phyloP scores from a whole-genome alignment of 805 yeast genomes.

The Nakazawaea peltata region DNA sequence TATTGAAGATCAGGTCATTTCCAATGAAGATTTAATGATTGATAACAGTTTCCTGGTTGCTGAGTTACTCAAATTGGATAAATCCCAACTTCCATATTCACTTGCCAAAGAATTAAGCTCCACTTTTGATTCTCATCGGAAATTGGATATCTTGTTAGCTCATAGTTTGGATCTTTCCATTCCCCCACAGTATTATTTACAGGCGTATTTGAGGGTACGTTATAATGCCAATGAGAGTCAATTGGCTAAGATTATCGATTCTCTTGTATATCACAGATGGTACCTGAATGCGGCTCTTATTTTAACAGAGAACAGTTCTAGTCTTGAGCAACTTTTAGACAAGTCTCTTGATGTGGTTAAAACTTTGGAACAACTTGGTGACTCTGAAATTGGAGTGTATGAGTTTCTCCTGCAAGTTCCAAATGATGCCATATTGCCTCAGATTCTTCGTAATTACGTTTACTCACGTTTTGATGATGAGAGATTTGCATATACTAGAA shows the following conservation, averaged over 20 bases:
- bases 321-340: not conserved
- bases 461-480: not conserved
- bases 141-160: not conserved
- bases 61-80: not conserved
- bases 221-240: slow-evolving; percentile 1
- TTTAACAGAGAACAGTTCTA: not conserved
- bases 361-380: not conserved
- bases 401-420: slow-evolving; percentile 1
- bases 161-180: not conserved
- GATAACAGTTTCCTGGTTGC: not conserved
- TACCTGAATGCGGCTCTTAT: slow-evolving; percentile 4
- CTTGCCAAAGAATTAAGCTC: not conserved
- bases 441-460: not conserved
- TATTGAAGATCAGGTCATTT: not conserved
- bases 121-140: slow-evolving; percentile 5
- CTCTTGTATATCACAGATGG: slow-evolving; percentile 2
- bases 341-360: not conserved
- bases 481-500: not conserved
- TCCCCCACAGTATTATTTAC: slow-evolving; percentile 4
- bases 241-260: not conserved
- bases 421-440: not conserved
- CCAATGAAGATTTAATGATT: not conserved
- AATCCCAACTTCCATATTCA: not conserved
- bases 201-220: slow-evolving; percentile 3
- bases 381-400: slow-evolving; percentile 1